Evolutionary conservation across 257 asterid genomes (phyloP), one percentile per base, ranked within the genome.

Genomic region (Jacaranda mimosifolia): DNA sequence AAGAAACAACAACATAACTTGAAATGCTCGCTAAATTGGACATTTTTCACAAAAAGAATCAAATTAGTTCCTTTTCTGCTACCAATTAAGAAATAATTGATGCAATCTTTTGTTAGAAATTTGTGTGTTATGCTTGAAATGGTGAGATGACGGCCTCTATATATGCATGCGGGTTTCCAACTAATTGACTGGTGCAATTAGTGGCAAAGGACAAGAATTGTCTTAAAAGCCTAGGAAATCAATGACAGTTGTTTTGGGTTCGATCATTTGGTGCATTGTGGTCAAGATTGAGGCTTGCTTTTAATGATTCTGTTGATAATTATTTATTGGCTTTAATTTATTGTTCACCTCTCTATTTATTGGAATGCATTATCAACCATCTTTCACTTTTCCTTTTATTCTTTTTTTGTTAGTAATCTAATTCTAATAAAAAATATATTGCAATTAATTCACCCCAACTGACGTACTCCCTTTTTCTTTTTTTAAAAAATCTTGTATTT

Each of bases 271-370:
- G 48, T 51, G 35, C 26, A 60, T 19, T 75, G 38, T 38, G 82
- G 82, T 76, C 82, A 62, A 66, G 73, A 15, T 10, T 73, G 8
- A 58, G 73, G 43, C 15, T 57, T 48, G 75, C 65, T 19, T 59
- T 72, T 65, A 57, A 65, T 76, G 68, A 72, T 72, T 76, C 5
- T 21, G 79, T 43, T 42, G 32, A 12, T 43, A 52, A 39, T 68
- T 32, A 6, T 52, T 60, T 62, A 3, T 69, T 18, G 48, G 63
- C 53, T 60, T 45, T 72, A 36, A 66, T 26, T 26, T 26, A 26
- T 38, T 67, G 6, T 9, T 59, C 43, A 36, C 46, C 21, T 45
- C 48, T 58, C 12, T 7, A 35, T 36, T 38, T 57, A 38, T 63
- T 39, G 49, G 4, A 14, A n/a, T 4, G 40, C n/a, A 11, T 32